phyloP scores from a whole-genome alignment of 2,329 filamentous ascomycete species.

The Tolypocladium pustulatum region DNA sequence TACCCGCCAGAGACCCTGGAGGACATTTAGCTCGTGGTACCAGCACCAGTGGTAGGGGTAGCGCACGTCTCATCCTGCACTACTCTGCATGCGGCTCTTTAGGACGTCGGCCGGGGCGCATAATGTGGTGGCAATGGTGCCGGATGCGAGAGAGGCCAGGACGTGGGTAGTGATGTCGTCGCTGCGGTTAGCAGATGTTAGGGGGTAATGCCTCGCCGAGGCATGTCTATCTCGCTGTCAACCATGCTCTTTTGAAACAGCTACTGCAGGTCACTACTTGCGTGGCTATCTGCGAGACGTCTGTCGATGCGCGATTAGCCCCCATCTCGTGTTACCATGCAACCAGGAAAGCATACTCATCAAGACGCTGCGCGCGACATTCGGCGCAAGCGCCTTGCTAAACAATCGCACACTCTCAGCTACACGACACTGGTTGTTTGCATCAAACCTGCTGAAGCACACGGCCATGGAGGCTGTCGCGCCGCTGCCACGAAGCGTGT shows the following conservation, averaged over 20 bases:
- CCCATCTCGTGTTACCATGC: not conserved
- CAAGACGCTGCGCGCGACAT: conserved; percentile 19
- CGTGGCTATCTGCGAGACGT: not conserved
- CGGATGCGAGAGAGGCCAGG: not conserved
- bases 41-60: too few species aligned
- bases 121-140: not conserved
- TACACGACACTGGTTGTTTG: not conserved
- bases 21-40: not conserved
- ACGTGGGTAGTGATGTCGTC: not conserved
- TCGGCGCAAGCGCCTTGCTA: conserved; percentile 26
- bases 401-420: conserved; percentile 16
- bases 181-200: not conserved
- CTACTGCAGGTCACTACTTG: not conserved
- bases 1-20: conserved; percentile 20
- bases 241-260: not conserved
- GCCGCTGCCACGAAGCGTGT: conserved; percentile 17
- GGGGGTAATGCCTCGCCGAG: not conserved
- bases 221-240: not conserved
- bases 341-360: not conserved
- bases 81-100: conserved; percentile 19
- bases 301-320: not conserved
- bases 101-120: conserved; percentile 19
- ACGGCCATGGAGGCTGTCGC: conserved; percentile 34
- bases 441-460: conserved; percentile 28
- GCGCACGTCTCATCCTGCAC: conserved; percentile 9